phyloP scores from a whole-genome alignment of 176 grass and related monocot genomes.

The Oryza longistaminata region DNA sequence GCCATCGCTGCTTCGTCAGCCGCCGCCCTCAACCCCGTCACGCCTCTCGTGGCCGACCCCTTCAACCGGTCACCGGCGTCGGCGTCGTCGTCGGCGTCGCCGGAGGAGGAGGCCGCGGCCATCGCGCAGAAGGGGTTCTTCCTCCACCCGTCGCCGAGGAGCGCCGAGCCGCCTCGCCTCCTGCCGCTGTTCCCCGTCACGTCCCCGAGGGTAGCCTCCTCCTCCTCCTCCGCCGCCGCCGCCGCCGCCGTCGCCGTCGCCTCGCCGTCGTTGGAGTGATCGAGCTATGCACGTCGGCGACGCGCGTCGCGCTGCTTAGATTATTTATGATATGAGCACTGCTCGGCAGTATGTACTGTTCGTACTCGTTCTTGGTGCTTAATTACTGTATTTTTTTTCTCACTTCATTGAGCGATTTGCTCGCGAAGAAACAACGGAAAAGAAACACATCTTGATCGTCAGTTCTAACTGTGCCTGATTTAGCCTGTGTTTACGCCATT shows the following conservation, averaged over 20 bases:
- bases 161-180: constrained; percentile 64
- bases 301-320: not conserved
- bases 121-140: constrained; percentile 82
- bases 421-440: constrained; percentile 38
- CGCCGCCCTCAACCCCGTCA: too few relatives aligned
- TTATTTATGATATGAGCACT: not conserved
- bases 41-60: constrained; percentile 68
- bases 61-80: constrained; percentile 65
- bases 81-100: constrained; percentile 46
- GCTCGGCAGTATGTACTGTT: constrained; percentile 5
- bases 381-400: constrained; percentile 46
- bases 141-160: constrained; percentile 78
- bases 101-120: constrained; percentile 45
- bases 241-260: not conserved
- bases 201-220: constrained; percentile 54
- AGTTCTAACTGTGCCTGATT: constrained; percentile 10
- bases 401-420: constrained; percentile 38
- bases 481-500: not conserved
- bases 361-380: constrained; percentile 3
- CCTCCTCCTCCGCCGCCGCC: not conserved
- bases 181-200: constrained; percentile 91
- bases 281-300: not conserved
- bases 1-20: too few relatives aligned
- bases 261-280: constrained; percentile 32
- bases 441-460: constrained; percentile 12